Percentiles rank a stretch among this genome's conserved stretches.
These are phyloP conservation scores for Setaria italica DNA, from an alignment of 202 grass and related monocot genomes.

Conservation along the genomic window DNA sequence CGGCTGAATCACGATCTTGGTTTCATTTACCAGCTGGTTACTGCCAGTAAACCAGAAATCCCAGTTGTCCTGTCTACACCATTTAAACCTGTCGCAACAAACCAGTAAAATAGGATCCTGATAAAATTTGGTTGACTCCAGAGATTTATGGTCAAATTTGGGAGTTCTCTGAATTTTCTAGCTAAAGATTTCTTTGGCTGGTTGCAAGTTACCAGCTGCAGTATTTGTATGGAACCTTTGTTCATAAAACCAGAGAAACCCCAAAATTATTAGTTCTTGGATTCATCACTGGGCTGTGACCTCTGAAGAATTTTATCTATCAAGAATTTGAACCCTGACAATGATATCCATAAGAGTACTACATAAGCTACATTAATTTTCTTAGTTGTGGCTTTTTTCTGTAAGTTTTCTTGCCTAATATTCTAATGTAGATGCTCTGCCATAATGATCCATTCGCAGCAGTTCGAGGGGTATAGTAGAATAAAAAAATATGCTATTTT, in stretches of 20 bases:
- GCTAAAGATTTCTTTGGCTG: too few relatives aligned
- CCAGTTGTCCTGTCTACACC: neutral
- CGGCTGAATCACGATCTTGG: neutral
- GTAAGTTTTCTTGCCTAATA: neutral
- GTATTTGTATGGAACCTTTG: too few relatives aligned
- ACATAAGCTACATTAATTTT: neutral
- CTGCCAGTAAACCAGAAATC: neutral
- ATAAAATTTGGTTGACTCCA: too few relatives aligned
- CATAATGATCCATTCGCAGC: neutral
- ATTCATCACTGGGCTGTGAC: neutral
- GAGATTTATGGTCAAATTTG: too few relatives aligned
- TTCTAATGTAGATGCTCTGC: neutral
- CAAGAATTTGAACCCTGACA: neutral
- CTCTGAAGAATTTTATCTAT: neutral
- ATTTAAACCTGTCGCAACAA: too few relatives aligned
- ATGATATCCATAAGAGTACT: neutral
- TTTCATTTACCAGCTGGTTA: neutral
- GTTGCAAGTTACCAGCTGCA: too few relatives aligned
- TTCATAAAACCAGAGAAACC: too few relatives aligned
- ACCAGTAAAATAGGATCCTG: too few relatives aligned
- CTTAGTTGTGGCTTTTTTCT: neutral
- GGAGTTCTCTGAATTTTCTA: too few relatives aligned
- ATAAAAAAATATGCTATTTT: conserved; percentile 5
- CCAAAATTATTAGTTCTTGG: neutral
- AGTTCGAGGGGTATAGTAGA: neutral